Conservation (phyloP, 2,329 filamentous ascomycete species). For the Penicillium sclerotigenum region DNA sequence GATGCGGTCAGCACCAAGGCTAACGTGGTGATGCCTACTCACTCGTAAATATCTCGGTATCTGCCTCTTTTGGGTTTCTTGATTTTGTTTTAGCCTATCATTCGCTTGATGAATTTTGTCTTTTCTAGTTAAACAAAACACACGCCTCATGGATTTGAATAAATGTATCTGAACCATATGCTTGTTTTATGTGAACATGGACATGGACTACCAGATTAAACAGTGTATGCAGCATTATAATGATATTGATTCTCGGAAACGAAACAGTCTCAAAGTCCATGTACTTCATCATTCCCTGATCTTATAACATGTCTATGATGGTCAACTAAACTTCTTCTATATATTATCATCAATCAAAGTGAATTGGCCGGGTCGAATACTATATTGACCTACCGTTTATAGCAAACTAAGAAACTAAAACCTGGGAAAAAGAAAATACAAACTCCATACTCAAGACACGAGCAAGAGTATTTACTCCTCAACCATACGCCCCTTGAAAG, state of each 20-base stretch:
- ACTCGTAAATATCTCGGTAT: conserved; percentile 34
- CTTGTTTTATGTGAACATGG: not conserved
- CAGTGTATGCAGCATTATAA: not conserved
- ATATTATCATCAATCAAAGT: not conserved
- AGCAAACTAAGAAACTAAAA: not conserved
- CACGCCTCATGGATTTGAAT: conserved; percentile 1
- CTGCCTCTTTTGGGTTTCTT: not conserved
- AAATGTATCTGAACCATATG: conserved; percentile 1
- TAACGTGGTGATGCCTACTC: conserved; percentile 81
- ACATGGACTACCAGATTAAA: conserved; percentile 1
- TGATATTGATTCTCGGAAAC: not conserved
- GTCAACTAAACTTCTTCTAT: too few species aligned
- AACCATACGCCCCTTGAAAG: conserved; percentile 23
- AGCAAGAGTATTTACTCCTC: not conserved
- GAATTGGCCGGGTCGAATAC: not conserved
- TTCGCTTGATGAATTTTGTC: not conserved
- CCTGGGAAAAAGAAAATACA: not conserved
- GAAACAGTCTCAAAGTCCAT: not conserved
- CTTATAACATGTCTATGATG: not conserved
- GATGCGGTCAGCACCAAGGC: conserved; percentile 85
- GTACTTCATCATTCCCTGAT: not conserved
- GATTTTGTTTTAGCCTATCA: conserved; percentile 1
- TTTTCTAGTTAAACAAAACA: not conserved
- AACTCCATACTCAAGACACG: not conserved
- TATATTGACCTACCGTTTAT: not conserved